A percentile compares a stretch with the other conserved stretches of the same genome.
Evolutionary conservation across 148 eudicot species (phyloP).

Genomic region (Tetragonia tetragonoides): DNA sequence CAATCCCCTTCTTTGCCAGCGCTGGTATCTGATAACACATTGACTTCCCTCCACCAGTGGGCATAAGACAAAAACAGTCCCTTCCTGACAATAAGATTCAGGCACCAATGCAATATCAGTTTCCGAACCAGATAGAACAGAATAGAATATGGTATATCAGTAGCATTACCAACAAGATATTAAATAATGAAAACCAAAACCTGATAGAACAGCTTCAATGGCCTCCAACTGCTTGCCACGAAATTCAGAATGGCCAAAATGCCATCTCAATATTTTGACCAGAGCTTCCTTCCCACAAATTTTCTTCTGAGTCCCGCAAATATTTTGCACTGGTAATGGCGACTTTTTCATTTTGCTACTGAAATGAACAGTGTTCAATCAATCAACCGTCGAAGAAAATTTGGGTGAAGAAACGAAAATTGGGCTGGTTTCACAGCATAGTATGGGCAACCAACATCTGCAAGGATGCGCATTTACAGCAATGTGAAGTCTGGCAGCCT

Average conservation of each 20-base stretch:
- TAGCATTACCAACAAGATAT: neutral
- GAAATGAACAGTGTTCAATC: neutral
- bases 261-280: constrained; percentile 90
- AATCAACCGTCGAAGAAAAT: neutral
- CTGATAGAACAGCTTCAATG: constrained; percentile 86
- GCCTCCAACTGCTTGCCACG: constrained; percentile 92
- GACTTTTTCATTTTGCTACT: constrained; percentile 59
- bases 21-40: constrained; percentile 95
- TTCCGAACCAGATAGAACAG: constrained; percentile 2
- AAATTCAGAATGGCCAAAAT: constrained; percentile 84
- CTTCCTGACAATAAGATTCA: constrained; percentile 45
- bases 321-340: constrained; percentile 51
- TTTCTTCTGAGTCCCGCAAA: constrained; percentile 44
- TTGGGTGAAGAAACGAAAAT: neutral
- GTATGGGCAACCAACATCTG: neutral
- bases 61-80: constrained; percentile 96
- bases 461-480: neutral
- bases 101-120: neutral
- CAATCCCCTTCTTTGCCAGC: constrained; percentile 70
- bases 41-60: constrained; percentile 98
- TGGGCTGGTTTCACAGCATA: neutral
- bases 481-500: neutral
- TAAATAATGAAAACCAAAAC: constrained; percentile 24
- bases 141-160: neutral
- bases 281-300: constrained; percentile 61